A percentile compares a stretch with the other conserved stretches of the same genome.
Conservation (phyloP, 73 alveolate species). For the Durusdinium trenchii region DNA sequence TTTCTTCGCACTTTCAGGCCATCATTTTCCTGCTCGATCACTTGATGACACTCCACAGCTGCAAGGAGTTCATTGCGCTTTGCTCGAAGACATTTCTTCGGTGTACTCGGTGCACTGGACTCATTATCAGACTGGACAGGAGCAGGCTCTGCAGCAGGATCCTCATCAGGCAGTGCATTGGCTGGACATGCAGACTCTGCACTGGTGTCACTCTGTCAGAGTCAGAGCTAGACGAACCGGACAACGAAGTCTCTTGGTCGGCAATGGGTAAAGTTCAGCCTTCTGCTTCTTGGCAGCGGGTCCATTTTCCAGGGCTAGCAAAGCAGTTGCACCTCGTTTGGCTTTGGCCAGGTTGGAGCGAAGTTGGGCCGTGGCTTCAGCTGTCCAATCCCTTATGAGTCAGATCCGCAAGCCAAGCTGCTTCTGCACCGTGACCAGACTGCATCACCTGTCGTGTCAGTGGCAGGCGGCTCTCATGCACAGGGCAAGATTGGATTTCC, state of each 20-base stretch:
- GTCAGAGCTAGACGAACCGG: background rate
- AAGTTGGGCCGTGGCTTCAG: background rate
- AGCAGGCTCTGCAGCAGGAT: background rate
- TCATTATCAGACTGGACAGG: background rate
- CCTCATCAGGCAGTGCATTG: too few species aligned
- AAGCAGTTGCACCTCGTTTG: background rate
- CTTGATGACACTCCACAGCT: background rate
- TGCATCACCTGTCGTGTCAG: background rate
- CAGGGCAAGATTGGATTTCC: background rate
- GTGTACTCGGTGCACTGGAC: slow-evolving; percentile 16
- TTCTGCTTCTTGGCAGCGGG: background rate
- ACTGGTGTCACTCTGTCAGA: background rate
- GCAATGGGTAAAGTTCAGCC: background rate
- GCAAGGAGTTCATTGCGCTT: background rate
- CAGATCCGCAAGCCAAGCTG: background rate
- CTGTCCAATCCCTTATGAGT: too few species aligned
- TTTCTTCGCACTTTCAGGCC: background rate
- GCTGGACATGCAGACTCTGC: background rate
- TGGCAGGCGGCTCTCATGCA: background rate
- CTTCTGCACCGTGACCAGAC: slow-evolving; percentile 3
- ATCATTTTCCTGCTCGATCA: background rate
- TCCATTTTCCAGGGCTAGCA: background rate
- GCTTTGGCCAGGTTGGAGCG: background rate
- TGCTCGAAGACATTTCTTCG: background rate
- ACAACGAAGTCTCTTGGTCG: too few species aligned